Conservation (phyloP, 2,329 filamentous ascomycete species). For the Lasiodiplodia citricola region DNA sequence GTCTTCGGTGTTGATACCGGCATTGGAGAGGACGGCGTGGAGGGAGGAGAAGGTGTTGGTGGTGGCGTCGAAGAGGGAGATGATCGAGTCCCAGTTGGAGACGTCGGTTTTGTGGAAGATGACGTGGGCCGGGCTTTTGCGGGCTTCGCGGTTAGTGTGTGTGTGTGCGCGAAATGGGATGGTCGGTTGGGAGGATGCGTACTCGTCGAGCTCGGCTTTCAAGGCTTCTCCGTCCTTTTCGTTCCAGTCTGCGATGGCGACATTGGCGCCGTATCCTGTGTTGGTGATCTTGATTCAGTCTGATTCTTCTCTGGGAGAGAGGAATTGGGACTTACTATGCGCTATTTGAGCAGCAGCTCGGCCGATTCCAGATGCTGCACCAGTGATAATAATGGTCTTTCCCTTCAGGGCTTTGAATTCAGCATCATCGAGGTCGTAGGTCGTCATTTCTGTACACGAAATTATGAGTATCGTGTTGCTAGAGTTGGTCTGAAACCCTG, state of each 20-base stretch:
- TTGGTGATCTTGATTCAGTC: neutral
- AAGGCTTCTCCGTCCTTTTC: conserved; percentile 28
- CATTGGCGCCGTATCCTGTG: conserved; percentile 32
- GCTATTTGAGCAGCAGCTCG: conserved; percentile 31
- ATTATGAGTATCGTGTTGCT: too few species aligned
- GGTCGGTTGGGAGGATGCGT: neutral
- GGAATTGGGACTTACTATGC: conserved; percentile 28
- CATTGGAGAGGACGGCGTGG: conserved; percentile 29
- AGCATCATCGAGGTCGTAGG: conserved; percentile 3
- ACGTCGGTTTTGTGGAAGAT: conserved; percentile 22
- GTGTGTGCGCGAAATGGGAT: too few species aligned
- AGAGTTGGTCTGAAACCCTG: neutral
- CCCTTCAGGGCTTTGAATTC: conserved; percentile 28
- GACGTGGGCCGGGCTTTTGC: neutral
- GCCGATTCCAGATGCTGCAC: conserved; percentile 34
- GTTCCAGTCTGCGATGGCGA: conserved; percentile 34
- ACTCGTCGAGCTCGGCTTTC: conserved; percentile 26
- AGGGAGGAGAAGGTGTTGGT: conserved; percentile 18
- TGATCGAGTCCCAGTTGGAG: conserved; percentile 1
- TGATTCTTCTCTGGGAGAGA: neutral
- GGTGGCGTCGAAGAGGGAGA: conserved; percentile 24
- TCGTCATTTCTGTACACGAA: neutral
- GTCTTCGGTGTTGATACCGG: conserved; percentile 27
- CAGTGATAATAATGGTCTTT: conserved; percentile 34
- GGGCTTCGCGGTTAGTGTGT: neutral